Conservation (phyloP, 352 stramenopile species). For the Globisporangium iwayamae region DNA sequence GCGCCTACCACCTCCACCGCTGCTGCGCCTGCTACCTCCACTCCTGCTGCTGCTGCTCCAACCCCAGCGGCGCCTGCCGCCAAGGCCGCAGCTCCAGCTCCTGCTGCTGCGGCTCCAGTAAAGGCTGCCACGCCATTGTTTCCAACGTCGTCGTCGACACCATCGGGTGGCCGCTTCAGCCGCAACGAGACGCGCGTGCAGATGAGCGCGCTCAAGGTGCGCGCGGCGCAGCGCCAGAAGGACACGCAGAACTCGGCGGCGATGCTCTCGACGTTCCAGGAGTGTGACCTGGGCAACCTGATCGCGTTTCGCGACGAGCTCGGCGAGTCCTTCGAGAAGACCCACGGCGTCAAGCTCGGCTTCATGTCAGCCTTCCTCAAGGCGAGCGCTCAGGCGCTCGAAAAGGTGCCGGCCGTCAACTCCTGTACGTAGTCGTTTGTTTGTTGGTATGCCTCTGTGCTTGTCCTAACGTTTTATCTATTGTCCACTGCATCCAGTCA, state of each 20-base stretch:
- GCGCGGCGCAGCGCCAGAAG: constrained; percentile 95
- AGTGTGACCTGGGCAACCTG: constrained; percentile 96
- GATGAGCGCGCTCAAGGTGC: constrained; percentile 96
- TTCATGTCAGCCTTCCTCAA: constrained; percentile 99
- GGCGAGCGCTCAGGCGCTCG: constrained; percentile 90
- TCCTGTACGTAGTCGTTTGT: constrained; percentile 63
- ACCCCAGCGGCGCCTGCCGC: constrained; percentile 18
- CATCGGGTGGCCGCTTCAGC: constrained; percentile 30
- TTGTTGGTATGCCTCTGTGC: not conserved
- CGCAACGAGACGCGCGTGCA: constrained; percentile 83
- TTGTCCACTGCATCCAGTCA: constrained; percentile 50
- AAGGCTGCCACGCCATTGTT: constrained; percentile 14
- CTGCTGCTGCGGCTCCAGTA: constrained; percentile 24
- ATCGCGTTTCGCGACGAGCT: constrained; percentile 91
- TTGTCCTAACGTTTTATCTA: not conserved
- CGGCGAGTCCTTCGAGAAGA: constrained; percentile 94
- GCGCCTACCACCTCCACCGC: constrained; percentile 17
- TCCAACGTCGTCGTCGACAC: constrained; percentile 6
- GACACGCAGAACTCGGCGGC: constrained; percentile 97
- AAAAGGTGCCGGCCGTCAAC: constrained; percentile 95
- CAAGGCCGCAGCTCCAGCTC: constrained; percentile 22
- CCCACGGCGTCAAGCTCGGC: constrained; percentile 96
- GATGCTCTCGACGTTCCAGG: constrained; percentile 99
- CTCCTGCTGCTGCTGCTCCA: constrained; percentile 16
- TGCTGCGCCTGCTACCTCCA: constrained; percentile 7